phyloP scores from a whole-genome alignment of 2,329 filamentous ascomycete species.

The Trichoderma koningii region DNA sequence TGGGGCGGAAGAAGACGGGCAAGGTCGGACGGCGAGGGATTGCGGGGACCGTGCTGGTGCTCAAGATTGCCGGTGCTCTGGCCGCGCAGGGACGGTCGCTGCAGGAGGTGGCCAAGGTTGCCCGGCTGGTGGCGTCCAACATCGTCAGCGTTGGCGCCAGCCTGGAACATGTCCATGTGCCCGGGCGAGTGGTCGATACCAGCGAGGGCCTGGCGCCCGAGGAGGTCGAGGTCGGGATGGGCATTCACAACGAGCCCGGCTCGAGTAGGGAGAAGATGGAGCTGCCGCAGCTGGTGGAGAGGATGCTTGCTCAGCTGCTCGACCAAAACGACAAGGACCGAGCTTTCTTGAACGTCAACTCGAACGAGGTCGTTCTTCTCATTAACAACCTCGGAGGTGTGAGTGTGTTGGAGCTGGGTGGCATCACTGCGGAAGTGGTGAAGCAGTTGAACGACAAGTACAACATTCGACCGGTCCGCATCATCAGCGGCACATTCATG shows the following conservation, averaged over 20 bases:
- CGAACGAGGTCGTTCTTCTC: conserved; percentile 66
- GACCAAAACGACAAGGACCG: conserved; percentile 67
- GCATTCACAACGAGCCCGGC: conserved; percentile 72
- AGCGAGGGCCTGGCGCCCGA: conserved; percentile 58
- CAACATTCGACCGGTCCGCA: conserved; percentile 63
- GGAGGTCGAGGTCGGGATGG: conserved; percentile 71
- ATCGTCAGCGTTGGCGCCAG: conserved; percentile 84
- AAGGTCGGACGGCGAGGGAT: conserved; percentile 92
- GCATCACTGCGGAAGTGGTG: conserved; percentile 69
- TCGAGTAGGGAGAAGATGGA: conserved; percentile 55
- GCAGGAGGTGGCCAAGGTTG: conserved; percentile 71
- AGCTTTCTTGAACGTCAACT: conserved; percentile 66
- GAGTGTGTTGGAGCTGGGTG: conserved; percentile 70
- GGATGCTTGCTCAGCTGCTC: conserved; percentile 70
- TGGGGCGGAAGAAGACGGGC: conserved; percentile 78
- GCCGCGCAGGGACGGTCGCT: conserved; percentile 70
- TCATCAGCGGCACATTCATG: conserved; percentile 73
- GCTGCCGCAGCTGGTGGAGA: conserved; percentile 57
- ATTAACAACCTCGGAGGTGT: conserved; percentile 78
- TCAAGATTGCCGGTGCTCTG: conserved; percentile 84
- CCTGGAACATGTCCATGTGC: conserved; percentile 89
- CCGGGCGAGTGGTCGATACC: conserved; percentile 66
- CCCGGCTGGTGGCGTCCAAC: conserved; percentile 71
- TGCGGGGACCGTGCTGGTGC: conserved; percentile 86
- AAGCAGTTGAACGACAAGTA: conserved; percentile 60